Percentiles rank a stretch among this genome's conserved stretches.
Evolutionary conservation across 805 yeast species (phyloP).

Genomic region (Ogataea methanolica): DNA sequence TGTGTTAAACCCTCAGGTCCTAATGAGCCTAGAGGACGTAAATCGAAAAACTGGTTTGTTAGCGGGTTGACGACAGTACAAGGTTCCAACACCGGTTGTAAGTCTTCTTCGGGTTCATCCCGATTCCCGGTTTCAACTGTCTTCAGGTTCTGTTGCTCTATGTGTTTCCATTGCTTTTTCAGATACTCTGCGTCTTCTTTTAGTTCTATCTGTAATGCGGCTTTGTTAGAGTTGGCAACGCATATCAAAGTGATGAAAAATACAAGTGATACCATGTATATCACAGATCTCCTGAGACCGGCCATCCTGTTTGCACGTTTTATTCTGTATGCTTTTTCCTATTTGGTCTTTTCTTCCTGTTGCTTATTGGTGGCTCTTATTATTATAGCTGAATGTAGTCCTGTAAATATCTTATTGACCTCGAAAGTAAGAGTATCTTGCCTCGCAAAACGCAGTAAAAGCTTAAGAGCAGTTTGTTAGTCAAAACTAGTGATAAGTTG

Average conservation of each 20-base stretch:
- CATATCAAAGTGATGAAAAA: not conserved
- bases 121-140: not conserved
- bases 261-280: slow-evolving; percentile 1
- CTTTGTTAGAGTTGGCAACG: slow-evolving; percentile 5
- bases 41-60: slow-evolving; percentile 43
- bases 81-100: slow-evolving; percentile 23
- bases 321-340: no score
- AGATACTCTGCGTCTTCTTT: slow-evolving; percentile 13
- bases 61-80: slow-evolving; percentile 41
- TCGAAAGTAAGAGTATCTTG: no score
- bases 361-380: no score
- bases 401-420: no score
- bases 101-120: slow-evolving; percentile 6
- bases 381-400: no score
- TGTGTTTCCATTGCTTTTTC: slow-evolving; percentile 6
- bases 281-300: slow-evolving; percentile 7
- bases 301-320: slow-evolving; percentile 1
- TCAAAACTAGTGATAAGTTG: no score
- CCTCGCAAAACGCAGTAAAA: no score
- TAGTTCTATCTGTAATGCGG: slow-evolving; percentile 5
- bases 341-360: no score
- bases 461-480: no score
- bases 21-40: slow-evolving; percentile 33
- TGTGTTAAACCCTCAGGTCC: slow-evolving; percentile 28
- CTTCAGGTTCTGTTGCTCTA: not conserved